Evolutionary conservation across 306 rosid genomes (phyloP).

Genomic region (Fagus sylvatica): DNA sequence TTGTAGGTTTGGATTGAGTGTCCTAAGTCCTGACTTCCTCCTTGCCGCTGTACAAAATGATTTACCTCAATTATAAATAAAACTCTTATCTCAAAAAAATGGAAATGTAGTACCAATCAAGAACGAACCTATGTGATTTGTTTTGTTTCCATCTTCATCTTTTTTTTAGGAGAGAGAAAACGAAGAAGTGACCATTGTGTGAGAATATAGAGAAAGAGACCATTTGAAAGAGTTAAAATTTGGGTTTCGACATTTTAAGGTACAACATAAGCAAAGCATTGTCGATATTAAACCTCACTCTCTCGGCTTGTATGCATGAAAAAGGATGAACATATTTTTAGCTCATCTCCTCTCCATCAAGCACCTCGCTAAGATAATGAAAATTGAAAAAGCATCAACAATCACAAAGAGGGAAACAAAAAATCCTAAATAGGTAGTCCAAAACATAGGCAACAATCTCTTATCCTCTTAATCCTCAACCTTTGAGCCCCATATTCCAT

Average conservation of each 20-base stretch:
- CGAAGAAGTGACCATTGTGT: background rate
- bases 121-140: too few species aligned
- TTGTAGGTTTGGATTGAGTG: too few species aligned
- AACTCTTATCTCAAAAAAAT: too few species aligned
- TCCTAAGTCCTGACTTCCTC: too few species aligned
- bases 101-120: too few species aligned
- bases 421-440: conserved; percentile 9
- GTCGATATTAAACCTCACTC: background rate
- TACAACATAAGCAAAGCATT: background rate
- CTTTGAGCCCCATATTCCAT: conserved; percentile 69
- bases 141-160: too few species aligned
- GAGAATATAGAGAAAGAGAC: background rate
- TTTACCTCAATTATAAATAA: too few species aligned
- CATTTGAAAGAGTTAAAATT: background rate
- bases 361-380: background rate
- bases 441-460: background rate
- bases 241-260: background rate
- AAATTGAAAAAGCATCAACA: background rate
- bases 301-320: background rate
- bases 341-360: conserved; percentile 5
- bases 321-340: background rate
- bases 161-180: too few species aligned
- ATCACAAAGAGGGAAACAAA: conserved; percentile 2
- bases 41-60: too few species aligned
- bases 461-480: conserved; percentile 12